Evolutionary conservation across 768 basidiomycete genomes (phyloP), one percentile per base, ranked within the genome.

Genomic region (Lactarius tabidus): DNA sequence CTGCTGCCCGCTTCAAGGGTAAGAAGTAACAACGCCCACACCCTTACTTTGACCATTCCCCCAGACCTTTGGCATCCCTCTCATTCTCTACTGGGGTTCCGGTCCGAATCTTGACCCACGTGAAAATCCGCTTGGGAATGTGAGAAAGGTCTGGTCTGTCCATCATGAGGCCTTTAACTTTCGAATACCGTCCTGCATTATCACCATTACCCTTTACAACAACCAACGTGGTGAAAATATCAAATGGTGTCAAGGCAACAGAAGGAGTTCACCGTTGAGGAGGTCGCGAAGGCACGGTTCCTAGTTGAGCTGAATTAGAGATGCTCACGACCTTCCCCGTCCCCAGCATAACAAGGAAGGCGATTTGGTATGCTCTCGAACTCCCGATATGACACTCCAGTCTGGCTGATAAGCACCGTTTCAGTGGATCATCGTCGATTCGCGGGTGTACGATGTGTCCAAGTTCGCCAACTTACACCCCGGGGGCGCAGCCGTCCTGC

Each of bases 401-500:
- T 39, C 28, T 15, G 52, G 45, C 43, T 5, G 3, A 38, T 38
- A 14, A 38, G 20, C n/a, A 41, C 33, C 14, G 59, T 38, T 48
- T 2, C 70, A 93, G 86, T 95, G 93, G 91, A 81, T 94, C 52
- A 78, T 90, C 38, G 81, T 94, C 59, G 91, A 94, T 73, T 78
- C 88, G 9, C 90, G 88, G 70, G 90, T 94, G 33, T 94, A 89
- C 63, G 85, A 93, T 72, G 74, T 98, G 35, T 85, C 89, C 43
- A 86, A 83, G 66, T 97, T 98, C 70, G 87, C 85, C 28, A 79
- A 85, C 66, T 76, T 97, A 57, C 95, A 98, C 72, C 95, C 93
- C 85, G 83, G 95, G 59, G 94, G 95, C 12, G 74, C 84, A 31
- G 87, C 85, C 38, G 93, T 96, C 6, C 78, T 93, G 33, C 82